Conservation (phyloP, 352 stramenopile species). For the Globisporangium solare region DNA sequence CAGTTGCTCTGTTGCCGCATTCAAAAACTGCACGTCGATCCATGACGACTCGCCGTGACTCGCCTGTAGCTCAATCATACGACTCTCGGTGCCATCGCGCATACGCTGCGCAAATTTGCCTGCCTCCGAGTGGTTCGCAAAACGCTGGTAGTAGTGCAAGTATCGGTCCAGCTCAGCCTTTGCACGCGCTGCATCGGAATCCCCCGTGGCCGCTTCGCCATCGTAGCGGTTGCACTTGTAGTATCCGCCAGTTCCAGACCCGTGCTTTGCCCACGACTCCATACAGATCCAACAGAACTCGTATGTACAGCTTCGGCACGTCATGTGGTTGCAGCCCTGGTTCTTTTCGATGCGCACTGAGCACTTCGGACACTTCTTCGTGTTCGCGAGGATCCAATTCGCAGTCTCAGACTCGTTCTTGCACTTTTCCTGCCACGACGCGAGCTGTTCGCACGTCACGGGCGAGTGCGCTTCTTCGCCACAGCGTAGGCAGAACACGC, state of each 20-base stretch:
- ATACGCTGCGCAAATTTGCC: slow-evolving; percentile 97
- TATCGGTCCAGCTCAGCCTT: slow-evolving; percentile 98
- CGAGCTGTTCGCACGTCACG: slow-evolving; percentile 90
- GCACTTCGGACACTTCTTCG: slow-evolving; percentile 99
- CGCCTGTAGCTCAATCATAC: slow-evolving; percentile 96
- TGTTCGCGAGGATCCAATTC: slow-evolving; percentile 99
- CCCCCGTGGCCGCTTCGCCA: slow-evolving; percentile 31
- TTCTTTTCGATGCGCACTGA: slow-evolving; percentile 99
- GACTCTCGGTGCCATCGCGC: slow-evolving; percentile 91
- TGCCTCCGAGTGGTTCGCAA: slow-evolving; percentile 94
- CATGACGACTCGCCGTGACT: slow-evolving; percentile 88
- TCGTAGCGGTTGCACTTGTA: slow-evolving; percentile 99
- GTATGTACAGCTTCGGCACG: slow-evolving; percentile 88
- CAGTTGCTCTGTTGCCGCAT: slow-evolving; percentile 93
- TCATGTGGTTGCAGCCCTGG: slow-evolving; percentile 99
- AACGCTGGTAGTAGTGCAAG: slow-evolving; percentile 99
- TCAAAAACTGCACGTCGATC: slow-evolving; percentile 99
- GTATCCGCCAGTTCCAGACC: slow-evolving; percentile 95
- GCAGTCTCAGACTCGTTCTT: slow-evolving; percentile 97
- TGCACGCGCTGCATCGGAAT: slow-evolving; percentile 88
- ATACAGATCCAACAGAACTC: slow-evolving; percentile 99
- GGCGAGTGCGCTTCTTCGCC: slow-evolving; percentile 96
- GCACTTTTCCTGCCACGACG: slow-evolving; percentile 96
- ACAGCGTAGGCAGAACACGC: slow-evolving; percentile 91
- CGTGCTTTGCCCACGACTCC: slow-evolving; percentile 95